Evolutionary conservation across 768 basidiomycete genomes (phyloP).

Genomic region (Lactifluus hygrophoroides): DNA sequence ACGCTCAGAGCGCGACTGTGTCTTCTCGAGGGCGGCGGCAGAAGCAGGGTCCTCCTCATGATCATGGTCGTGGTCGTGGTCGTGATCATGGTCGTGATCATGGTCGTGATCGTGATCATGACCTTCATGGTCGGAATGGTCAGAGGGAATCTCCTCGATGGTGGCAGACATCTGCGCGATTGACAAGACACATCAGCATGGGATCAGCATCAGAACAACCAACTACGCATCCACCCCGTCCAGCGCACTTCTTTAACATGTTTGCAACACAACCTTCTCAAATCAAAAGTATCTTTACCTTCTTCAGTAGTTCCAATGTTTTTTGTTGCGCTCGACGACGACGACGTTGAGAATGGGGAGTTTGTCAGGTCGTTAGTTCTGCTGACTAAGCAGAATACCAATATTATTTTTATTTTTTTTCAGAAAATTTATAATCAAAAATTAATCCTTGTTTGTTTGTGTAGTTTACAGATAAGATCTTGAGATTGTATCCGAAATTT

Average conservation of each 20-base stretch:
- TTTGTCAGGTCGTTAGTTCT: background rate
- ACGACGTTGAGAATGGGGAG: constrained; percentile 3
- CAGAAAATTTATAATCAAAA: too few species aligned
- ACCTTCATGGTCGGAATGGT: constrained; percentile 62
- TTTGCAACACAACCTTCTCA: background rate
- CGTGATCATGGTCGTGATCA: constrained; percentile 44
- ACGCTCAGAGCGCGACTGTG: constrained; percentile 89
- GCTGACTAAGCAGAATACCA: constrained; percentile 16
- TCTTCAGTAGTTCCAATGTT: background rate
- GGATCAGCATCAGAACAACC: constrained; percentile 16
- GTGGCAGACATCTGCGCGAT: constrained; percentile 59
- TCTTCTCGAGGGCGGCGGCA: constrained; percentile 80
- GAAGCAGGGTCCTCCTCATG: constrained; percentile 80
- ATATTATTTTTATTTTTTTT: too few species aligned
- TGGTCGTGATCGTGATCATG: constrained; percentile 45
- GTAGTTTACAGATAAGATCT: too few species aligned
- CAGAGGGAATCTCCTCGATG: constrained; percentile 77
- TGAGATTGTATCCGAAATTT: too few species aligned
- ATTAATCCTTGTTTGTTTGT: too few species aligned
- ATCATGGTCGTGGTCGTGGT: too few species aligned
- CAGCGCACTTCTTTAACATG: constrained; percentile 23
- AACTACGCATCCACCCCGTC: constrained; percentile 30
- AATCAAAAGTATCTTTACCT: background rate
- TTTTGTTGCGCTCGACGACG: constrained; percentile 3
- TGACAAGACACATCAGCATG: constrained; percentile 25